Evolutionary conservation across 208 protist species (phyloP).

Genomic region (Wallacemonas sp.): DNA sequence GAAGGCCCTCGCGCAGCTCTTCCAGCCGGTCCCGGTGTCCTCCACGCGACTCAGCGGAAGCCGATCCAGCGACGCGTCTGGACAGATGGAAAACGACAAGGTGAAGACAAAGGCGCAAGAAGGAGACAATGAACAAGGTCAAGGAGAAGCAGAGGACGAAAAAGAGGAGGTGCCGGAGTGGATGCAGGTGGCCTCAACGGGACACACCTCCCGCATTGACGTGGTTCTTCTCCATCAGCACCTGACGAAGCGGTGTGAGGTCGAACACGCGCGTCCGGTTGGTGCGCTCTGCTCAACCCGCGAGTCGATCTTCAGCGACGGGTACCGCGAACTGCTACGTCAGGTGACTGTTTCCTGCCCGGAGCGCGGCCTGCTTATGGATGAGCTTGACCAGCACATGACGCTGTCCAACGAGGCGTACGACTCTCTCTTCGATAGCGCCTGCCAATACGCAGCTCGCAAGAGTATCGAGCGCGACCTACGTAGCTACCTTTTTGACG

Average conservation of each 20-base stretch:
- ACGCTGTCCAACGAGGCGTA: constrained; percentile 74
- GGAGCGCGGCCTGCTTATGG: constrained; percentile 81
- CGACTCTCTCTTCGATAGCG: constrained; percentile 84
- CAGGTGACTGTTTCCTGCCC: constrained; percentile 87
- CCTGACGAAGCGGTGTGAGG: constrained; percentile 52
- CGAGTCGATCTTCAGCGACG: constrained; percentile 78
- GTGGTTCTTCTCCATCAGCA: constrained; percentile 79
- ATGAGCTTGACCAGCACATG: constrained; percentile 65
- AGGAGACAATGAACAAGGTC: too few relatives aligned
- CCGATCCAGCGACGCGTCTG: too few relatives aligned
- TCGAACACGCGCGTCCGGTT: constrained; percentile 60
- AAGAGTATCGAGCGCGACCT: constrained; percentile 89
- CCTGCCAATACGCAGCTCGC: constrained; percentile 82
- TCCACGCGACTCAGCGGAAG: not conserved
- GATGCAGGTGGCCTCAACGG: constrained; percentile 52
- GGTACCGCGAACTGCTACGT: constrained; percentile 81
- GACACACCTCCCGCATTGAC: constrained; percentile 66
- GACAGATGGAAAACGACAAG: not conserved
- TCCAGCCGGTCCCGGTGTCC: constrained; percentile 37
- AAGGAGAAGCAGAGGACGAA: constrained; percentile 6
- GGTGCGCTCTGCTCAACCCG: constrained; percentile 75
- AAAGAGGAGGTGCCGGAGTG: too few relatives aligned
- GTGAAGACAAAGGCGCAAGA: too few relatives aligned
- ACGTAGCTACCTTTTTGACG: constrained; percentile 54
- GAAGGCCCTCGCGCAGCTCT: constrained; percentile 35